Base-by-base conservation (phyloP, 192 early-diverging fungal species). In the Coemansia sp. region DNA sequence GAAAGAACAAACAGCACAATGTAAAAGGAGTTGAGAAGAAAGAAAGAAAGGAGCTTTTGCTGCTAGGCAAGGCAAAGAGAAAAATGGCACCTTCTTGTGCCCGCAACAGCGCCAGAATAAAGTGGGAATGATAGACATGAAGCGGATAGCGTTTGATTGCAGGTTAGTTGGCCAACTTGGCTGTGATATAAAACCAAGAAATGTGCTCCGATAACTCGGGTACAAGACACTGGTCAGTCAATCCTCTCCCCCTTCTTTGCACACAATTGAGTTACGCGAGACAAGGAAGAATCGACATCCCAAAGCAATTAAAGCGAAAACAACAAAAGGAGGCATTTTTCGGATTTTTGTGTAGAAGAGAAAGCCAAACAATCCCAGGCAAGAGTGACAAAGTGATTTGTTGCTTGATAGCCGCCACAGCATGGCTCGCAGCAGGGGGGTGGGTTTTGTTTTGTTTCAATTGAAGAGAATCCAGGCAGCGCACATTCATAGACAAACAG, bases 341-440 rank as follows among this genome's bases (percentile, higher is more conserved):
- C 23, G 42, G 23, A 65, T 54, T 29, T 7, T 54, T 11, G 34
- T n/a, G 48, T 11, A 54, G 29, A 31, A 54, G 15, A 30, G 52
- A 13, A 33, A 31, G 15, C 9, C 15, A 31, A 48, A 54, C 52
- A 54, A 54, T 54, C 29, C 30, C 29, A 30, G 33, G n/a, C 27
- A 54, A n/a, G 29, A 54, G 29, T 33, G 30, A 19, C 14, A 31
- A 30, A 30, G 52, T 54, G 52, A 19, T 54, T 54, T 29, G 41
- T 50, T 52, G 40, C 52, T 29, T 61, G 34, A 28, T 48, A 23
- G 17, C 52, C 27, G 52, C 52, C 52, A 54, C 52, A 54, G 30
- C 25, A 30, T 54, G 23, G 45, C 20, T 48, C 22, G 23, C 19
- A 48, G 22, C 6, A 33, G 33, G 28, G 52, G n/a, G n/a, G n/a